Conservation (phyloP, 2,329 filamentous ascomycete species). For the Ceratocystis cacaofunesta region DNA sequence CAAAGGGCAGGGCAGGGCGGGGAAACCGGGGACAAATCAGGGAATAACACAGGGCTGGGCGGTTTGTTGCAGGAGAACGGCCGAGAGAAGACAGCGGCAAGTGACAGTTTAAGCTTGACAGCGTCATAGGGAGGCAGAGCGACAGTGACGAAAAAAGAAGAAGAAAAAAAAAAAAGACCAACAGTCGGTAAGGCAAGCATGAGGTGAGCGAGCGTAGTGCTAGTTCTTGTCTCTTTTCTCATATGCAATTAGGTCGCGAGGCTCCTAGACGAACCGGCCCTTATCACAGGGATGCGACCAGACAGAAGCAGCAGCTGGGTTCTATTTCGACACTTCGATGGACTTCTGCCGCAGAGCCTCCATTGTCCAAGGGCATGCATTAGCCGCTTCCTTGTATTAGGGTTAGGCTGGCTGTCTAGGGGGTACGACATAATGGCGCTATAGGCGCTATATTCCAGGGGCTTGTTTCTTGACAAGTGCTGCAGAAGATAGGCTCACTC, state of each 20-base stretch:
- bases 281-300: neutral
- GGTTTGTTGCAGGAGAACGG: neutral
- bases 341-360: slow-evolving; percentile 5
- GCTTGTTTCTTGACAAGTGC: too few relatives aligned
- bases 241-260: neutral
- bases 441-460: neutral
- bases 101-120: neutral
- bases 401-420: neutral
- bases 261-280: neutral
- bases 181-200: neutral
- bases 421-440: neutral
- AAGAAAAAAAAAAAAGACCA: neutral
- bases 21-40: neutral
- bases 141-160: neutral
- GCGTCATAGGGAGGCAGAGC: neutral
- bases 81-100: neutral
- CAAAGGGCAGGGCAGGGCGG: neutral
- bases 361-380: neutral
- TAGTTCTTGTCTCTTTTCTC: neutral
- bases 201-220: neutral
- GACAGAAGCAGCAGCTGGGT: neutral
- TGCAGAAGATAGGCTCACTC: too few relatives aligned
- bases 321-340: neutral
- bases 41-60: neutral
- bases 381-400: neutral